Evolutionary conservation across 2,329 filamentous ascomycete species (phyloP), one percentile per base, ranked within the genome.

Genomic region (Allantophomopsis cytisporea): DNA sequence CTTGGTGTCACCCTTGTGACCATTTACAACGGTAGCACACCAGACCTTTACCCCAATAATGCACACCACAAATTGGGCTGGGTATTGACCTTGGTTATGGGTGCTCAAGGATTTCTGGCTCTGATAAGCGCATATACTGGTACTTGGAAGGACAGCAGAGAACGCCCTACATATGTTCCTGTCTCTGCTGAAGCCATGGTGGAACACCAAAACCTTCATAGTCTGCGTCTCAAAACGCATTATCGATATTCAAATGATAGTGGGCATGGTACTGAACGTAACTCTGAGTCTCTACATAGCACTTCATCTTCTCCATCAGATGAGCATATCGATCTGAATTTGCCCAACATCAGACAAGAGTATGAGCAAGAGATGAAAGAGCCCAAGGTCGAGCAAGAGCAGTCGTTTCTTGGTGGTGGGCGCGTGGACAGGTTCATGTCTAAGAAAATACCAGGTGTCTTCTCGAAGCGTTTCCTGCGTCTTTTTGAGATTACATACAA

Each of bases 51-150:
- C 56, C 76, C 76, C 32, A 78, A 82, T 55, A 93, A 93, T 54
- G 74, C 81, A n/a, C 88, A 95, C 58, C 79, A 87, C 63, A 87
- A 83, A 57, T 70, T 89, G 36, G 87, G 87, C 40, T 96, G 89
- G 89, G 67, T 84, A 33, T 69, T 81, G 21, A 89, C 82, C 3
- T 82, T 75, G 66, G 65, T 88, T 4, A 68, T 83, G 10, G 68
- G 68, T 39, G 76, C 71, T 0, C 89, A 94, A 62, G 69, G 81
- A 13, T 51, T 81, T 31, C 64, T 94, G 38, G 50, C 50, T 14
- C 31, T 55, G 10, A 43, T 56, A n/a, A 44, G 39, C 31, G 39
- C 47, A 34, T 56, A 53, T 39, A 43, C 47, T 1, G 41, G 43
- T 15, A 23, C 23, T 17, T 42, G 40, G 21, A 37, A 42, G 43